Evolutionary conservation across 805 yeast genomes (phyloP), one percentile per base, ranked within the genome.

Genomic region (Jamesozyma lodderae): DNA sequence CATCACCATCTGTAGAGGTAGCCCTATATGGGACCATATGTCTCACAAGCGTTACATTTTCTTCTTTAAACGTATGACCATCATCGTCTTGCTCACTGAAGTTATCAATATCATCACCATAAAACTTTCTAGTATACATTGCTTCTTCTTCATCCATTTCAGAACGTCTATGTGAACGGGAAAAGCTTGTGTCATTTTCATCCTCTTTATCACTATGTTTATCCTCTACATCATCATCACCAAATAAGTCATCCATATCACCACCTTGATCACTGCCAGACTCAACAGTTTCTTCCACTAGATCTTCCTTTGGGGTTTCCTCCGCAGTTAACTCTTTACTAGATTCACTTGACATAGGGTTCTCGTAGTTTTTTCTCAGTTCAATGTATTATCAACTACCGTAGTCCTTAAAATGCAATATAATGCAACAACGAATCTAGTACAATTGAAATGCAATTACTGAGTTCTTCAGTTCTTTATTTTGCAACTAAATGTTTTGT

Each of bases 21-120:
- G 53, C 55, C 38, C 64, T 55, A 72, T 73, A 45, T 69, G 81
- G 53, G 63, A 60, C 56, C 47, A 67, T 53, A 53, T 61, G 57
- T 57, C 72, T 44, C 53, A 67, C 39, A 53, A 63, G 41, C 52
- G 71, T 58, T n/a, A 55, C 54, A 43, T 57, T 57, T 22, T 49
- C 57, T 40, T 59, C 66, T 33, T 58, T 62, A 25, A 55, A 62
- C 23, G 55, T 60, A 15, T 37, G 41, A n/a, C 51, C 62, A 11
- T 52, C 51, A 13, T 56, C 64, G 30, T 62, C 65, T 27, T 53
- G 55, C 7, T 54, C 59, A 18, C 53, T 48, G 21, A 38, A 36
- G 18, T 52, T 51, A 9, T 47, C 49, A 17, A 37, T 49, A 22
- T 56, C 60, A 18, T 55, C 65, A 30, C 62, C 63, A 43, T 56